Evolutionary conservation across 495 filamentous ascomycete genomes (phyloP).

Genomic region (Aspergillus egyptiacus): DNA sequence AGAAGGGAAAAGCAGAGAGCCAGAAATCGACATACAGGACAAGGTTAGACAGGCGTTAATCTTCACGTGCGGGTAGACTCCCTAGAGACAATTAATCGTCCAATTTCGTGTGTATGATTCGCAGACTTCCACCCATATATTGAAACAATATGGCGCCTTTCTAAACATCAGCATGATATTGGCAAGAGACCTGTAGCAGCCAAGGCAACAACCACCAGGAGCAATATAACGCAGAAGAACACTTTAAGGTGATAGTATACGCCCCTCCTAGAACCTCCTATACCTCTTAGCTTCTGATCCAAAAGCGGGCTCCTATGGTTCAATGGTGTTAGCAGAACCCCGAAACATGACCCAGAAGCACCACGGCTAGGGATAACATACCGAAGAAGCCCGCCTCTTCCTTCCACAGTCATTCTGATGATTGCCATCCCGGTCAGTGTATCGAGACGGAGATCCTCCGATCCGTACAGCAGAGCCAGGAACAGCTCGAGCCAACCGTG

Average conservation of each 20-base stretch:
- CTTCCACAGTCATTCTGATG: slow-evolving; percentile 1
- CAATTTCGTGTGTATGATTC: neutral
- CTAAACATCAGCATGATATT: too few species aligned
- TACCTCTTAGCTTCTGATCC: too few species aligned
- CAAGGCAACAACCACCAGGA: too few species aligned
- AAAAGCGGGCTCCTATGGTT: too few species aligned
- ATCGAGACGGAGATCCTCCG: too few species aligned
- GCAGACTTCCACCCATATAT: neutral
- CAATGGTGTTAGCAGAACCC: too few species aligned
- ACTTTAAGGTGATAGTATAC: too few species aligned
- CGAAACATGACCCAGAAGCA: neutral
- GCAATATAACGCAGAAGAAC: too few species aligned
- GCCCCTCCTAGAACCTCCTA: too few species aligned
- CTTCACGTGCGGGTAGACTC: neutral
- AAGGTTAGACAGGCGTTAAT: slow-evolving; percentile 1
- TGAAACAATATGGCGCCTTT: neutral
- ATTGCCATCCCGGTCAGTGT: neutral
- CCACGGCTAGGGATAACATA: slow-evolving; percentile 8
- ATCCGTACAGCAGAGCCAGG: neutral
- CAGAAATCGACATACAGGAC: neutral
- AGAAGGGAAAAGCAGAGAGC: neutral
- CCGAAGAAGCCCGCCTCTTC: slow-evolving; percentile 28
- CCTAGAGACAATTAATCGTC: neutral
- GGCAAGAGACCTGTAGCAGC: too few species aligned
- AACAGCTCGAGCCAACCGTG: neutral